Percentiles rank a stretch among this genome's conserved stretches.
Conservation (phyloP, 2,329 filamentous ascomycete species). For the Colletotrichum spinosum region DNA sequence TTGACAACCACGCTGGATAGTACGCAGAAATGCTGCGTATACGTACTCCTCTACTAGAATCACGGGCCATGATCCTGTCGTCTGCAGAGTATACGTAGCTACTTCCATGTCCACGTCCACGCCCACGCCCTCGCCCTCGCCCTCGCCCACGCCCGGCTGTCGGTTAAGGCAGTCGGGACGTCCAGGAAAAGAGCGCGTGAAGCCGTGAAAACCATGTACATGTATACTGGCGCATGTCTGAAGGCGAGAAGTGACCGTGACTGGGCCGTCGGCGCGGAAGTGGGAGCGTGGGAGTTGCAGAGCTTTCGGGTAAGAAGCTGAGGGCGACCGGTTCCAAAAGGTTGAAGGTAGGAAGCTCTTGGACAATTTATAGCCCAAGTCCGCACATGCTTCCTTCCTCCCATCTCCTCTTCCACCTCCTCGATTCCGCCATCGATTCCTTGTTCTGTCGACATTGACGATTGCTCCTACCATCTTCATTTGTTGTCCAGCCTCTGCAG, state of each 20-base stretch:
- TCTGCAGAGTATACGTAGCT: slow-evolving; percentile 26
- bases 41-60: too few relatives aligned
- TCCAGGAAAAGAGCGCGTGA: slow-evolving; percentile 1
- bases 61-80: too few relatives aligned
- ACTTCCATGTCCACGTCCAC: slow-evolving; percentile 1
- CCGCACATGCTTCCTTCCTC: slow-evolving; percentile 16
- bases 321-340: slow-evolving; percentile 3
- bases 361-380: slow-evolving; percentile 34
- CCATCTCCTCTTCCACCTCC: slow-evolving; percentile 17
- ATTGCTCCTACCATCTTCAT: slow-evolving; percentile 19
- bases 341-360: slow-evolving; percentile 25
- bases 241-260: slow-evolving; percentile 9
- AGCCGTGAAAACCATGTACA: slow-evolving; percentile 1
- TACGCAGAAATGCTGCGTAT: too few relatives aligned
- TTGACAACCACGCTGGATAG: background rate
- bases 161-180: slow-evolving; percentile 35
- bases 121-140: background rate
- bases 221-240: background rate
- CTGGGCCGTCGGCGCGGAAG: slow-evolving; percentile 10
- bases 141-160: slow-evolving; percentile 20
- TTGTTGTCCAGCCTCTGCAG: slow-evolving; percentile 27
- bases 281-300: slow-evolving; percentile 29
- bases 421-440: slow-evolving; percentile 35
- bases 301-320: slow-evolving; percentile 30
- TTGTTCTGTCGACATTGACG: slow-evolving; percentile 35